Base-by-base conservation (phyloP, 371 early-diverging fungal species). In the Mycotypha africana region DNA sequence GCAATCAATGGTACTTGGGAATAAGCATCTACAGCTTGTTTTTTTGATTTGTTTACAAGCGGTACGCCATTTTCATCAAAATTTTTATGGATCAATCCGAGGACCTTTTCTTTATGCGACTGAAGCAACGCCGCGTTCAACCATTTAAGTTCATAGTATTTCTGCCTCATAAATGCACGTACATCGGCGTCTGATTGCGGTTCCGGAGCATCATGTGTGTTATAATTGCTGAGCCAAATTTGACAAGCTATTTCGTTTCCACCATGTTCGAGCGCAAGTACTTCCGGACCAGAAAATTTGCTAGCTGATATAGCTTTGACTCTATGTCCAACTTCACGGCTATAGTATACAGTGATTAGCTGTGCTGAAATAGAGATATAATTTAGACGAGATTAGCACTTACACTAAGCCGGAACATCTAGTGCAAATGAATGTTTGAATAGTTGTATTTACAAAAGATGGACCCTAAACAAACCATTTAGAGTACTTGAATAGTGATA, bases 221-320 rank as follows among this genome's bases (percentile, higher is more conserved):
- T 49, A 33, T 49, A 49, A 30, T 49, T 49, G 12, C 49, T 49
- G 14, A 70, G 39, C 70, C 70, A 70, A 5, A 66, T 58, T 4
- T 43, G 35, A 14, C 41, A 43, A 17, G 67, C 70, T 15, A 73
- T 68, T 30, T 61, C 70, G 50, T 84, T 84, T 34, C 84, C 82
- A 21, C 81, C 82, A 32, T 71, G 65, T 39, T 77, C 67, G 17
- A 84, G 56, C 4, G 74, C 70, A 7, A 71, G 46, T 0, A 78
- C 57, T 48, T 84, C 82, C 17, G 71, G 62, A 12, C 69, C 62
- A 17, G 81, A 70, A 38, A 82, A 84, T 2, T 62, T 75, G 17
- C 83, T 82, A 3, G 81, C 79, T 7, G 80, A 76, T 35, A 82
- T 69, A 35, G 85, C 81, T 42, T 84, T 84, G 37, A 84, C 78